These are phyloP conservation scores for Coemansia sp. DNA, from an alignment of 192 early-diverging fungal genomes.

Conservation along the genomic window DNA sequence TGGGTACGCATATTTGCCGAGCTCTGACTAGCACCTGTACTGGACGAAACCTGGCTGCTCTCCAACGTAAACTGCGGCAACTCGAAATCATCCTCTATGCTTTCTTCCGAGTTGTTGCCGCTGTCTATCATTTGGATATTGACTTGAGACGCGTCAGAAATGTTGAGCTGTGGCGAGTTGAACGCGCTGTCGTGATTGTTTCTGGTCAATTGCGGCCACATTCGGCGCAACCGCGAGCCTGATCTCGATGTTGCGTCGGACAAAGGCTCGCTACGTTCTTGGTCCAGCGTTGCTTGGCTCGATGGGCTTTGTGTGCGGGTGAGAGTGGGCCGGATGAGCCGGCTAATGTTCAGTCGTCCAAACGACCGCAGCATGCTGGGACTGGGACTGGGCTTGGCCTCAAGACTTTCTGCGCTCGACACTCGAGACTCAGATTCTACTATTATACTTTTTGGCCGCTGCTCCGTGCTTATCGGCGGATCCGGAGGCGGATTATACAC, in stretches of 20 bases:
- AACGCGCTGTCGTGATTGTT: conserved; percentile 15
- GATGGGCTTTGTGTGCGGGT: background rate
- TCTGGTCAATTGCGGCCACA: background rate
- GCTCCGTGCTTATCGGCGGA: conserved; percentile 14
- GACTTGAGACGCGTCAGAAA: background rate
- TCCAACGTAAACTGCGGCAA: conserved; percentile 17
- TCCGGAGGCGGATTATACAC: conserved; percentile 39
- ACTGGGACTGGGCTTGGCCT: conserved; percentile 16
- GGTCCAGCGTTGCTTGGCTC: background rate
- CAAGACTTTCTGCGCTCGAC: conserved; percentile 6
- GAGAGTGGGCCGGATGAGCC: conserved; percentile 9
- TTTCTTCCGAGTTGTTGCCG: background rate
- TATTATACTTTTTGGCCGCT: background rate
- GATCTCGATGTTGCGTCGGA: background rate
- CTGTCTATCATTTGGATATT: conserved; percentile 25
- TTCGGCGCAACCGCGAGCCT: background rate
- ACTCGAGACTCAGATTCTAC: background rate
- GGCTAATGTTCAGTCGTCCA: conserved; percentile 29
- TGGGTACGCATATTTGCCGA: background rate
- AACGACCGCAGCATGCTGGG: conserved; percentile 23
- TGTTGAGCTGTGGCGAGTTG: conserved; percentile 3
- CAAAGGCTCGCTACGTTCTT: background rate
- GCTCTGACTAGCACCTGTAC: background rate
- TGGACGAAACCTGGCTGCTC: conserved; percentile 9
- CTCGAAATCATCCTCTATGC: background rate